Evolutionary conservation across 2,329 filamentous ascomycete species (phyloP), one percentile per base, ranked within the genome.

Genomic region (Aspergillus amoenus): DNA sequence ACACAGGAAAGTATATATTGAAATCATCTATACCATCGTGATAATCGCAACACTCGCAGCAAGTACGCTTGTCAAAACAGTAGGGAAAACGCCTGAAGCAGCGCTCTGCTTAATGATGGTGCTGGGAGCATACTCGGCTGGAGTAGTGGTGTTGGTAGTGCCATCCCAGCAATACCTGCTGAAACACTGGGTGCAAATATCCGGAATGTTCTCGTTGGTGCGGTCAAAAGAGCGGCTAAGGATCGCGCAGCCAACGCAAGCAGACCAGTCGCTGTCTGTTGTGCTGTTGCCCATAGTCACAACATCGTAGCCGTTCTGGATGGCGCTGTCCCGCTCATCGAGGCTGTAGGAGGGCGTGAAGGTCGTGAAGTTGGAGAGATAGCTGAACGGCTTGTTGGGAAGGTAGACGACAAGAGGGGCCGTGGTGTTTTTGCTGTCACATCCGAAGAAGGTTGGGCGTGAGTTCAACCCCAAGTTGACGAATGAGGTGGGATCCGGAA

Each of bases 161-260:
- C 94, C 94, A 71, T 97, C 84, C 94, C 94, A 99, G 82, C 94
- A 99, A 78, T 97, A 97, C 18, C 79, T 75, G 12, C 79, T 64
- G 74, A 97, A 97, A 78, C 94, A 99, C 49, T 81, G 68, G 43
- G 76, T 79, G 78, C 94, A 99, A 9, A 84, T 85, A 0, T 82
- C 79, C 0, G 93, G 93, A 1, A 93, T 81, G 0, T 77, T 61
- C 0, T 88, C 88, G 17, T 81, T 80, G 0, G 90, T 93, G 49
- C 91, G 83, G 59, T 85, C 80, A 63, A 94, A 84, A 64, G 88
- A 91, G 60, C 93, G 84, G 52, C 83, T 84, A 15, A 97, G 81
- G 40, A 96, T 87, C 5, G 93, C 94, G 74, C 94, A 99, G 21
- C 88, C 91, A 4, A 96, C 88, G 66, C 93, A 99, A 2, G 85